Conservation (phyloP, 225 moss, liverwort and hornwort genomes). For the Marchantia paleacea region DNA sequence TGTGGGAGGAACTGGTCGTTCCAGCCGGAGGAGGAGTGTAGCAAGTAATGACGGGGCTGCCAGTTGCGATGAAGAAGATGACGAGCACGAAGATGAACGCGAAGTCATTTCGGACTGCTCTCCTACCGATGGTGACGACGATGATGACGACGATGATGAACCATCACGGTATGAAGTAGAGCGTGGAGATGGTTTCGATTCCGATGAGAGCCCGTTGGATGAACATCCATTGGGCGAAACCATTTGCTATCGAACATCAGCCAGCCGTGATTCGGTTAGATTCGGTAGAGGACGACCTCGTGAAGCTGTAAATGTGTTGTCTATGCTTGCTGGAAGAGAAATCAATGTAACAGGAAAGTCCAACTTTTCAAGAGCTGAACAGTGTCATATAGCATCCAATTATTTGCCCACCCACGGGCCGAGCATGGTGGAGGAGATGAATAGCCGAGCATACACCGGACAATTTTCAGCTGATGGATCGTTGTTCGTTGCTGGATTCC, state of each 20-base stretch:
- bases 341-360: conserved; percentile 64
- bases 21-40: not conserved
- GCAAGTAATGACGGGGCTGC: not conserved
- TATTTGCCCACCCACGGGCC: conserved; percentile 81
- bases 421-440: conserved; percentile 54
- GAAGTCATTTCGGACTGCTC: not conserved
- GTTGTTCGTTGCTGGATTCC: conserved; percentile 86
- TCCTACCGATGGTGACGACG: not conserved
- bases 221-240: conserved; percentile 54
- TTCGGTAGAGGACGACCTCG: conserved; percentile 52
- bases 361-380: conserved; percentile 73
- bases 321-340: conserved; percentile 76
- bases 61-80: not conserved
- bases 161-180: not conserved
- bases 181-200: not conserved
- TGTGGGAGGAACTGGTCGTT: not conserved
- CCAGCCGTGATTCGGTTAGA: conserved; percentile 51
- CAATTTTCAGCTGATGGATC: conserved; percentile 79
- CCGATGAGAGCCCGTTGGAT: conserved; percentile 1
- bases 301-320: conserved; percentile 49
- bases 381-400: conserved; percentile 63
- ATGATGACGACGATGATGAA: conserved; percentile 28
- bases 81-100: not conserved
- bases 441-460: conserved; percentile 82
- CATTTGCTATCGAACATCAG: conserved; percentile 40